These are phyloP conservation scores for Chalara sp. DNA, from an alignment of 2,329 filamentous ascomycete species.

Conservation along the genomic window DNA sequence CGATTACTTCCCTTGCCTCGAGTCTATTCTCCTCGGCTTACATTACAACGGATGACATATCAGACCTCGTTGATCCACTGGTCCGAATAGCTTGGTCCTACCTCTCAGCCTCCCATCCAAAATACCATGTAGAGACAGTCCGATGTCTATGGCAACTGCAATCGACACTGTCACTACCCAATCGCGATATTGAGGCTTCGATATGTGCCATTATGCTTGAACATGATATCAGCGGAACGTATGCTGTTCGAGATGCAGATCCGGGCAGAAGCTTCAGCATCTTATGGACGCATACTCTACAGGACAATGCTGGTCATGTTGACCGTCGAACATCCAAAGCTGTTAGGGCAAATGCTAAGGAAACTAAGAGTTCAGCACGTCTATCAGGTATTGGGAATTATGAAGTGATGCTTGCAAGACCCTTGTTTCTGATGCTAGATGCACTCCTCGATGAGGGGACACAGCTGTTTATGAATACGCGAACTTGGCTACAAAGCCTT, in stretches of 20 bases:
- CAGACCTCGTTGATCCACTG: constrained; percentile 58
- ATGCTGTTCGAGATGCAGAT: constrained; percentile 46
- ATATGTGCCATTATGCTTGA: constrained; percentile 64
- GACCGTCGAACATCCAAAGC: constrained; percentile 46
- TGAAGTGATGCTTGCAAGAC: constrained; percentile 70
- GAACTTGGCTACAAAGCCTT: constrained; percentile 70
- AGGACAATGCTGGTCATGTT: constrained; percentile 39
- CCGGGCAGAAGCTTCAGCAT: constrained; percentile 64
- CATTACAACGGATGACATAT: constrained; percentile 46
- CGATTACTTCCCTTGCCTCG: constrained; percentile 50
- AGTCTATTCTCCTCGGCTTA: constrained; percentile 49
- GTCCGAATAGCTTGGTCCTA: constrained; percentile 72
- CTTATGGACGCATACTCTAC: constrained; percentile 74
- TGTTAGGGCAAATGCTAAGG: constrained; percentile 36
- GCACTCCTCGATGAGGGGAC: constrained; percentile 65
- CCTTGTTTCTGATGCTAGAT: constrained; percentile 77
- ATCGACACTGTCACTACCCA: constrained; percentile 55
- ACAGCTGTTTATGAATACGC: constrained; percentile 69
- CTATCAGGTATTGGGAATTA: constrained; percentile 55
- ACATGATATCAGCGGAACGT: constrained; percentile 39
- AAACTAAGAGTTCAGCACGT: constrained; percentile 30
- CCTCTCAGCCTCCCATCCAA: constrained; percentile 74
- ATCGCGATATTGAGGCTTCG: constrained; percentile 73
- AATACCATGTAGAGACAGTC: constrained; percentile 91
- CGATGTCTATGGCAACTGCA: constrained; percentile 83